Base-by-base conservation (phyloP, 1,139 yeast genomes). In the Taiozyma sp. region DNA sequence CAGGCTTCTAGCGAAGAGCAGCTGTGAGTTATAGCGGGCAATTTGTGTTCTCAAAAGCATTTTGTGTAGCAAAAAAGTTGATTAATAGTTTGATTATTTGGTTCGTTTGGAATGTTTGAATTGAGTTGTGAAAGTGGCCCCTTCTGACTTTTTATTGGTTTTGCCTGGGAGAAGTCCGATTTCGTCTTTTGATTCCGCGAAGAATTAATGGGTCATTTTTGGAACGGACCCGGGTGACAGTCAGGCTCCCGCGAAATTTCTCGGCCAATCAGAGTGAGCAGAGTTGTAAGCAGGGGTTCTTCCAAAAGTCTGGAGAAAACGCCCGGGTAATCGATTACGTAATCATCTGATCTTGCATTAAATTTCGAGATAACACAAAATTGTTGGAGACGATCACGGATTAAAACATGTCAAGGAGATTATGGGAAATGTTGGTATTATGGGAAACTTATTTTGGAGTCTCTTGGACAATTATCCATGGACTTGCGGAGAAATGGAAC, bases 41-140 rank as follows among this genome's bases (percentile, higher is more conserved):
- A 12, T 46, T 30, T 12, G 47, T n/a, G 39, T 14, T 49, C 49
- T 49, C 22, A 48, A 27, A 43, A 49, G 44, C 34, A 42, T 40
- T 40, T 38, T 19, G 6, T 13, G 16, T 44, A 19, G 27, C 27
- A 30, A 43, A 43, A 27, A 27, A 8, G 8, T 43, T 43, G 38
- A 27, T 27, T 27, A 27, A 2, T 28, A 28, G 13, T 28, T 4
- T 28, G 16, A 19, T 30, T 28, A n/a, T 43, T 43, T 19, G 19
- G 22, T 36, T 36, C 16, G 10, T 8, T 16, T 19, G 2, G n/a
- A 19, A n/a, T 4, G 34, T 6, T 30, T 30, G 34, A 30, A 12
- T n/a, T 9, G 19, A 4, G 10, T 19, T 4, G 14, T 6, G 12
- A 19, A 19, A 22, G 14, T 19, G 41, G 41, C 14, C 41, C 24